Evolutionary conservation across 2,329 filamentous ascomycete genomes (phyloP), one percentile per base, ranked within the genome.

Genomic region (Aspergillus neotritici): DNA sequence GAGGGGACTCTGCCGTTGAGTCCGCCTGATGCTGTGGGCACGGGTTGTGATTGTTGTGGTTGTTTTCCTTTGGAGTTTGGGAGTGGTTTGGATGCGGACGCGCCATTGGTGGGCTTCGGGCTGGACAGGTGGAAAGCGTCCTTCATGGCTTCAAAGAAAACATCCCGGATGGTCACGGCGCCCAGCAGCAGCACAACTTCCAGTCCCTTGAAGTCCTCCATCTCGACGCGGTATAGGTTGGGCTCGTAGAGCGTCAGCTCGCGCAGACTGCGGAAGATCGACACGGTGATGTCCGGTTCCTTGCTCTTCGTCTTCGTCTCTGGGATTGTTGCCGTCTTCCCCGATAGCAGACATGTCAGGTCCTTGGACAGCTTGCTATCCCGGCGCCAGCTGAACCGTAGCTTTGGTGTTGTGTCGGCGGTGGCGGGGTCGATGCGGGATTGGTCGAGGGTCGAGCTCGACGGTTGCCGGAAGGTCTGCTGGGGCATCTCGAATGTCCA

Each of bases 401-500:
- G 74, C 57, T 86, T 87, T 4, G 90, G 89, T 0, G 82, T 79
- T 10, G 67, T 58, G 31, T 73, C 71, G 49, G 66, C 74, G 39
- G 69, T 70, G 9, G 73, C 73, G 0, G 82, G 79, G 53, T 84
- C 80, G 47, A 71, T 76, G 52, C 81, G 77, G 29, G 82, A 83
- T 37, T 83, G 80, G 62, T 97, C 93, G 34, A 98, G 73, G 37
- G 78, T 78, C 31, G 87, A 93, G 1, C 76, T 72, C 10, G 86
- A 94, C 0, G 93, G 93, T 42, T 82, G 74, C 25, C 85, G 80
- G 64, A 98, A 98, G 17, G 83, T 86, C 47, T 82, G 83, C 60
- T 90, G 82, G 0, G 93, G 93, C 68, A 98, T 83, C 64, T 91
- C 87, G 66, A 98, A 97, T 51, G 93, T 87, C 84, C 91, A 98